Conservation (phyloP, 2,329 filamentous ascomycete species). For the Trichoderma pleuroti region DNA sequence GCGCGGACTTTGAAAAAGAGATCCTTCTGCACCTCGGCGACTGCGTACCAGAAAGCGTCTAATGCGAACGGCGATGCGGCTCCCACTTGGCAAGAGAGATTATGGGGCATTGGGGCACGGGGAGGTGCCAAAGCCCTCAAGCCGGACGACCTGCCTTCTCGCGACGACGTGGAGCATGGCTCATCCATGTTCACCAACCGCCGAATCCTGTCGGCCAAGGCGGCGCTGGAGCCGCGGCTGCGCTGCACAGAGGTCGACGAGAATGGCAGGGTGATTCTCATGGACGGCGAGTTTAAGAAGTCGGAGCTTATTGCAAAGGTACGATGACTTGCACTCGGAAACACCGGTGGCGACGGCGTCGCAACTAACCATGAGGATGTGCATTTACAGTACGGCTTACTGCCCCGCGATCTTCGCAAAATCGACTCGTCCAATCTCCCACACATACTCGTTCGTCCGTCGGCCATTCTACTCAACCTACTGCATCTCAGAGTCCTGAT, state of each 20-base stretch:
- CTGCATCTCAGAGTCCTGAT: constrained; percentile 95
- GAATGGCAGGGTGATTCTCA: constrained; percentile 83
- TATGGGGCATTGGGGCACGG: constrained; percentile 43
- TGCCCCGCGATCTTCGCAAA: constrained; percentile 93
- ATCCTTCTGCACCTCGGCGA: constrained; percentile 31
- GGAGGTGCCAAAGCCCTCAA: constrained; percentile 43
- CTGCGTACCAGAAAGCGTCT: constrained; percentile 23
- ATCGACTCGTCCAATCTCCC: constrained; percentile 95
- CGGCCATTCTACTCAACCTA: constrained; percentile 90
- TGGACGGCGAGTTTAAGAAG: constrained; percentile 97
- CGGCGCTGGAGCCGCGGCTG: constrained; percentile 77
- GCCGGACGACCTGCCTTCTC: constrained; percentile 56
- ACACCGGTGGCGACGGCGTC: not conserved
- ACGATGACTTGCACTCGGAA: constrained; percentile 16
- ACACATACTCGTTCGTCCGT: constrained; percentile 89
- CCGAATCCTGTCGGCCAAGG: constrained; percentile 68
- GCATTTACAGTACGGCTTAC: constrained; percentile 69
- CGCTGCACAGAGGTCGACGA: constrained; percentile 95
- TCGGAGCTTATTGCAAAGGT: constrained; percentile 94
- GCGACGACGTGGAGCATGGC: constrained; percentile 56
- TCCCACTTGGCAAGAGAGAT: constrained; percentile 46
- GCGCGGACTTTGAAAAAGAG: constrained; percentile 17
- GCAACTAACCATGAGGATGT: constrained; percentile 6
- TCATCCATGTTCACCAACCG: constrained; percentile 62
- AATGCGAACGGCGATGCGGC: constrained; percentile 23